A percentile compares a stretch with the other conserved stretches of the same genome.
Evolutionary conservation across 2,329 filamentous ascomycete species (phyloP).

Genomic region (Verticillium klebahnii): DNA sequence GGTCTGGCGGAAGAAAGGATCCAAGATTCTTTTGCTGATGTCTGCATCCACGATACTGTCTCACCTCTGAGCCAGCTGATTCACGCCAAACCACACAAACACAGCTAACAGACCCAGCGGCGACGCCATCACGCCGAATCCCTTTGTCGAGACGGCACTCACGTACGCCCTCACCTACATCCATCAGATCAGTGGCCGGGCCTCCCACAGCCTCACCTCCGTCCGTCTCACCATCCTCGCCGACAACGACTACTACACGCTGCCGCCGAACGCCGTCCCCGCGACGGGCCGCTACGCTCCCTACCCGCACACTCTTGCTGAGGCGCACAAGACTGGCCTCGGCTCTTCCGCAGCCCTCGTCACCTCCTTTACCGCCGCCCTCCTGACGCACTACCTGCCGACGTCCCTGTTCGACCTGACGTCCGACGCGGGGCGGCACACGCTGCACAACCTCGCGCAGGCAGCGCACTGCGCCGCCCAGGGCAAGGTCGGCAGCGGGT

Average conservation of each 20-base stretch:
- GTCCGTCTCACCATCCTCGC: constrained; percentile 81
- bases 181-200: constrained; percentile 34
- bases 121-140: constrained; percentile 52
- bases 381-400: constrained; percentile 73
- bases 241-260: constrained; percentile 96
- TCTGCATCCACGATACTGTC: too few species aligned
- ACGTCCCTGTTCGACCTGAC: constrained; percentile 49
- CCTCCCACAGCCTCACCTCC: constrained; percentile 53
- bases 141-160: constrained; percentile 89
- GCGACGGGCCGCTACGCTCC: constrained; percentile 60
- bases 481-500: constrained; percentile 93
- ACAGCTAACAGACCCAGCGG: constrained; percentile 29
- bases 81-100: too few species aligned
- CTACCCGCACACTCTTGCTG: constrained; percentile 69
- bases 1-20: too few species aligned
- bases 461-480: constrained; percentile 92
- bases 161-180: constrained; percentile 85
- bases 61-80: too few species aligned
- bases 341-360: constrained; percentile 94
- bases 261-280: constrained; percentile 26
- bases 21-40: too few species aligned
- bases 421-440: constrained; percentile 47
- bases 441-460: constrained; percentile 89
- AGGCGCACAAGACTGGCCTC: constrained; percentile 91
- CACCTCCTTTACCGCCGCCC: constrained; percentile 74